These are phyloP conservation scores for Plasmodium relictum DNA, from an alignment of 169 alveolate genomes.

Conservation along the genomic window DNA sequence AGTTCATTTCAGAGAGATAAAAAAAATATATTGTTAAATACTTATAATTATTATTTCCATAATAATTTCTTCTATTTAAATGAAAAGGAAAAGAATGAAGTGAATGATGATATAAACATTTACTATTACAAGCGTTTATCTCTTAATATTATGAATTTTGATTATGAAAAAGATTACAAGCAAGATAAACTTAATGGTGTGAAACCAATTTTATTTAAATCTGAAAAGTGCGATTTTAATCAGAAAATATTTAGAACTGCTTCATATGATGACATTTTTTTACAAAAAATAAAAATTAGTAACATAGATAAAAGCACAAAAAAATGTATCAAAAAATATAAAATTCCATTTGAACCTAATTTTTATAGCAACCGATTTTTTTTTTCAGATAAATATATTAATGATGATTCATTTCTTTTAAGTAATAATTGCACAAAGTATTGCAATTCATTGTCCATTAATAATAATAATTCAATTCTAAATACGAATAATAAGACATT, in stretches of 20 bases:
- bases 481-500: neutral
- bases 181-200: constrained; percentile 5
- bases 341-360: constrained; percentile 75
- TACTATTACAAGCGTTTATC: constrained; percentile 45
- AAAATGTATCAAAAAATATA: constrained; percentile 41
- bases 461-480: constrained; percentile 19
- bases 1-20: constrained; percentile 23
- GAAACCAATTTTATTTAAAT: constrained; percentile 1
- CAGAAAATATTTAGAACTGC: constrained; percentile 24
- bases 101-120: neutral
- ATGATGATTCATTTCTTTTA: constrained; percentile 7
- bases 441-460: constrained; percentile 25
- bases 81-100: constrained; percentile 34
- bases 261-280: constrained; percentile 49
- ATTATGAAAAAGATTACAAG: constrained; percentile 26
- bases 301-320: constrained; percentile 20
- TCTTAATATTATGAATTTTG: constrained; percentile 37
- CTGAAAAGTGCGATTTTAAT: constrained; percentile 22
- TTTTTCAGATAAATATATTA: constrained; percentile 55
- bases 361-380: constrained; percentile 59
- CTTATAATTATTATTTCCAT: constrained; percentile 48
- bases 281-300: constrained; percentile 42
- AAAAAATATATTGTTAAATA: constrained; percentile 47
- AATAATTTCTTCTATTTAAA: constrained; percentile 43
- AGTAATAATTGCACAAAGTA: constrained; percentile 29